Base-by-base conservation (phyloP, 257 asterid species). In the Asclepias syriaca region DNA sequence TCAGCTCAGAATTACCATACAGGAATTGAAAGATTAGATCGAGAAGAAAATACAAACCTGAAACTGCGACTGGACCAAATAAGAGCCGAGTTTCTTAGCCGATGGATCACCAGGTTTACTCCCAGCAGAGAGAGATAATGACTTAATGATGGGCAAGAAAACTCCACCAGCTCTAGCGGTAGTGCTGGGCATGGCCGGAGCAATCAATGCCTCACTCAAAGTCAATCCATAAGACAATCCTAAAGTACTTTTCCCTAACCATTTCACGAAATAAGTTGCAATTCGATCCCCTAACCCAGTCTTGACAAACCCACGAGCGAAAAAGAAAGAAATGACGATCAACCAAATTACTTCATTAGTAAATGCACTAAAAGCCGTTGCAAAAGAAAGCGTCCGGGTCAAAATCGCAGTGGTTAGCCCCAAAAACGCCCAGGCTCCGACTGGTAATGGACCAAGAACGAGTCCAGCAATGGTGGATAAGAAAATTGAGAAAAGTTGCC, bases 181-280 rank as follows among this genome's bases (percentile, higher is more conserved):
- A 70, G 98, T 88, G 77, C 98, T 93, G 32, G 97, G 98, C 98
- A 93, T 93, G 27, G 96, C 98, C 75, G 96, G 98, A 51, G 98
- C 92, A 66, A 93, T 89, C 87, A 91, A 77, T 2, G 96, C 96
- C 90, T 93, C 98, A 63, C 96, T 88, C 81, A 93, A 65, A 27
- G 97, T 79, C 87, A 93, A 75, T 13, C 98, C 97, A 79, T 93
- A 93, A 0, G 97, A 89, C 89, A 93, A 79, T 8, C 98, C 98
- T 50, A 94, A 81, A 8, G 98, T 94, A 60, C 96, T 93, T 77
- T 89, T 93, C 70, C 98, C 98, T 70, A 93, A 65, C 96, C 92
- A 91, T 75, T 90, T 91, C 46, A 93, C 97, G 45, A 93, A 93
- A 72, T 86, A 89, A 0, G 92, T 91, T 0, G 98, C 98, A 72